Conservation (phyloP, 306 rosid species). For the Lathyrus aphaca region DNA sequence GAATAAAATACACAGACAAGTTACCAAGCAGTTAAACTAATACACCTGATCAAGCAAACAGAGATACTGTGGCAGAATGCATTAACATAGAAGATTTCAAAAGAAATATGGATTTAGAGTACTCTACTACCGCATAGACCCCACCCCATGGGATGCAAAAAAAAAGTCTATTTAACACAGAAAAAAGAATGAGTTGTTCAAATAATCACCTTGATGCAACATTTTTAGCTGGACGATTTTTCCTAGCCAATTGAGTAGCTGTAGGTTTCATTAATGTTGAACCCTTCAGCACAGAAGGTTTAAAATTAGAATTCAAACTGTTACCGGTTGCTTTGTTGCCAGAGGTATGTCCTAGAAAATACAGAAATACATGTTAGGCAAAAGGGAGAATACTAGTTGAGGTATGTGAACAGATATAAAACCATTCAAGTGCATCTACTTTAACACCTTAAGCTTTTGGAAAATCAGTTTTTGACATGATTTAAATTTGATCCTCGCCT, state of each 20-base stretch:
- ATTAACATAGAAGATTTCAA: conserved; percentile 27
- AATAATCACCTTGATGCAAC: conserved; percentile 65
- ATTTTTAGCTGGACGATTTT: conserved; percentile 47
- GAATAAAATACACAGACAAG: conserved; percentile 15
- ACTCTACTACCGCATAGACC: not conserved
- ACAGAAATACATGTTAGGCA: conserved; percentile 33
- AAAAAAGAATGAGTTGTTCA: conserved; percentile 23
- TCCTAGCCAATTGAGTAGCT: conserved; percentile 85
- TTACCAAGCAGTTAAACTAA: conserved; percentile 6
- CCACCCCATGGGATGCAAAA: not conserved
- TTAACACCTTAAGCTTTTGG: not conserved
- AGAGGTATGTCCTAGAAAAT: conserved; percentile 57
- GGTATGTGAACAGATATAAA: no score
- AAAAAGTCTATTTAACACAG: not conserved
- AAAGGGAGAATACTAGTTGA: conserved; percentile 19
- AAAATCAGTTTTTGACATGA: not conserved
- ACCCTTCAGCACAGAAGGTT: conserved; percentile 51
- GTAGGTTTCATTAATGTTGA: conserved; percentile 91
- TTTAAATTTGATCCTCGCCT: conserved; percentile 26
- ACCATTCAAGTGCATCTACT: no score
- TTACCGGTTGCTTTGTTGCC: conserved; percentile 40
- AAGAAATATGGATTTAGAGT: conserved; percentile 12
- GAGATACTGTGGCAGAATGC: conserved; percentile 5
- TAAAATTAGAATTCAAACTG: conserved; percentile 47
- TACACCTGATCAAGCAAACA: conserved; percentile 5